phyloP scores from a whole-genome alignment of 768 basidiomycete species.

The Suillus cothurnatus region DNA sequence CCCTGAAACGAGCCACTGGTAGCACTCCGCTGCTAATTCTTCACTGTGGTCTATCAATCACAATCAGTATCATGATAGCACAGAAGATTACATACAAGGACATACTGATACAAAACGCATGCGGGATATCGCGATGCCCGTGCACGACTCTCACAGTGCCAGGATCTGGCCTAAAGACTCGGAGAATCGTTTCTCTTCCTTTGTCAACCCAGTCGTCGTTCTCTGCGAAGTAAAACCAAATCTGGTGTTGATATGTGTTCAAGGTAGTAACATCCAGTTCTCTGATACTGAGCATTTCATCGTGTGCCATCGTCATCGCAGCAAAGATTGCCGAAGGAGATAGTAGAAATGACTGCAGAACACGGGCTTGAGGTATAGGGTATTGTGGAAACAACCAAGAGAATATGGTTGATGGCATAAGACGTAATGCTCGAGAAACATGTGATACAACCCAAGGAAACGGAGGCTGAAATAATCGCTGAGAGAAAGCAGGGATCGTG shows the following conservation, averaged over 20 bases:
- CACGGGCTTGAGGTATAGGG: constrained; percentile 48
- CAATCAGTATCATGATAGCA: constrained; percentile 7
- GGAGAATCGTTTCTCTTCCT: constrained; percentile 48
- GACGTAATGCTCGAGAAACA: constrained; percentile 44
- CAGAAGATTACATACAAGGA: constrained; percentile 11
- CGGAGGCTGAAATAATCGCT: constrained; percentile 53
- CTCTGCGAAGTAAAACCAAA: constrained; percentile 63
- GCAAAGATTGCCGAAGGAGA: constrained; percentile 56
- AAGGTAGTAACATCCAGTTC: constrained; percentile 52
- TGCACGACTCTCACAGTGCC: constrained; percentile 42
- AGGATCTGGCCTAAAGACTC: constrained; percentile 38
- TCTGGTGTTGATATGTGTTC: constrained; percentile 36
- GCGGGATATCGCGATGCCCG: constrained; percentile 54
- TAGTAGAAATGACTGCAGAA: constrained; percentile 50
- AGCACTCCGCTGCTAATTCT: constrained; percentile 50
- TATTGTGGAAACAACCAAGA: constrained; percentile 48
- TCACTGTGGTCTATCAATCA: constrained; percentile 50
- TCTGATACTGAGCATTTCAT: constrained; percentile 67
- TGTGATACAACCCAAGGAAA: constrained; percentile 45
- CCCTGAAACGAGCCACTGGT: constrained; percentile 40
- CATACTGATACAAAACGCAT: constrained; percentile 77
- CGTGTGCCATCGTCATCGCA: constrained; percentile 60
- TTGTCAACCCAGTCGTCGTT: constrained; percentile 71
- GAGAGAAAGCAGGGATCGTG: constrained; percentile 1
- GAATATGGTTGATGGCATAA: constrained; percentile 48